Base-by-base conservation (phyloP, 495 filamentous ascomycete genomes). In the Penicillium cosmopolitanum region DNA sequence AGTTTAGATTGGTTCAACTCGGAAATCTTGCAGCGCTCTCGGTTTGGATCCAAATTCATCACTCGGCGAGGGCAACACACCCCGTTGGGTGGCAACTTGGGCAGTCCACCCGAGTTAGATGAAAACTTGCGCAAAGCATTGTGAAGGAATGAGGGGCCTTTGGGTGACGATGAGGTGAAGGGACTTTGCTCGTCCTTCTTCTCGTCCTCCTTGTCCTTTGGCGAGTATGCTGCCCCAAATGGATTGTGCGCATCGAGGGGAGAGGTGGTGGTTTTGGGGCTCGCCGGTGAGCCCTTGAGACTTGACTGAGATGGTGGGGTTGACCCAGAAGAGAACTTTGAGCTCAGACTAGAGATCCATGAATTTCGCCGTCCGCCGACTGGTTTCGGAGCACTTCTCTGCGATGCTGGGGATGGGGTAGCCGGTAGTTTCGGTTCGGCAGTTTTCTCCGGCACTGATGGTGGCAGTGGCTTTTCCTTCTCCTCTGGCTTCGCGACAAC, bases 331-430 rank as follows among this genome's bases (percentile, higher is more conserved):
- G 91, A 92, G 75, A 98, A 96, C 67, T 95, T 97, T 57, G 92
- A 96, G 61, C 92, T 96, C 53, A 97, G 81, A 61, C 84, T 96
- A 33, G 90, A 91, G 57, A 98, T 89, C 94, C 94, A 98, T 19
- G 93, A 96, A 42, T 85, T 88, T 57, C 88, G 80, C 55, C 92
- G 80, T 53, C 81, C 76, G 1, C 76, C 68, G 36, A 73, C 64
- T 1, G 73, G 69, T 56, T 79, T 83, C 2, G 79, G 66, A 3
- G 73, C 61, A 43, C 63, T 75, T 55, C 74, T 78, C 42, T 68
- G 65, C 23, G 70, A 19, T 15, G 53, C 50, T 15, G 68, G 63
- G 12, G 73, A 61, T 13, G 72, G 38, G 13, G 63, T 62, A 3
- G 69, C 57, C 7, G 61, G 53, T 12, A 52, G 51, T 56, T 66